A percentile compares a stretch with the other conserved stretches of the same genome.
phyloP scores from a whole-genome alignment of 805 yeast genomes.

The Kuraishia piskuri region DNA sequence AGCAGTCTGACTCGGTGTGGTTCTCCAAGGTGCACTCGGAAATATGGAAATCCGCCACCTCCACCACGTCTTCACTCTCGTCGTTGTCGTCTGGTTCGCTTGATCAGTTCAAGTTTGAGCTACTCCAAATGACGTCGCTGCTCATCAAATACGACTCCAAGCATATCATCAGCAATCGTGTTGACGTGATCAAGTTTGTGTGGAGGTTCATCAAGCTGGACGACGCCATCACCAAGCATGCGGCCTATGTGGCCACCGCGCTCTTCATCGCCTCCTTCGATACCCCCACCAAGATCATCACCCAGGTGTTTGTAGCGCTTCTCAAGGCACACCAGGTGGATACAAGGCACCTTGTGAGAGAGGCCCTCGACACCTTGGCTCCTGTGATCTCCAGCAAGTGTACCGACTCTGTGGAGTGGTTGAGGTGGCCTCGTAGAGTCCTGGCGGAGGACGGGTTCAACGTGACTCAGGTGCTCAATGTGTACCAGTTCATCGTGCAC shows the following conservation, averaged over 20 bases:
- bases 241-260: slow-evolving; percentile 85
- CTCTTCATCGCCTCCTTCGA: slow-evolving; percentile 82
- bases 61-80: neutral
- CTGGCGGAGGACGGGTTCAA: slow-evolving; percentile 84
- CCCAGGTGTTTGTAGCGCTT: slow-evolving; percentile 87
- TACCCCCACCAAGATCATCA: slow-evolving; percentile 80
- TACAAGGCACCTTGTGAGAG: slow-evolving; percentile 72
- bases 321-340: slow-evolving; percentile 80
- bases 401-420: slow-evolving; percentile 55
- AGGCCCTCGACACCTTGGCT: slow-evolving; percentile 81
- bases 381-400: slow-evolving; percentile 74
- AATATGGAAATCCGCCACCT: neutral
- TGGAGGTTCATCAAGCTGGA: slow-evolving; percentile 91
- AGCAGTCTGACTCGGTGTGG: neutral
- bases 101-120: slow-evolving; percentile 68
- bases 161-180: slow-evolving; percentile 50
- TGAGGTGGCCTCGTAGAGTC: slow-evolving; percentile 91
- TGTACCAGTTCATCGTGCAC: slow-evolving; percentile 81
- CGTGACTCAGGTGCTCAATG: slow-evolving; percentile 76
- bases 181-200: slow-evolving; percentile 84
- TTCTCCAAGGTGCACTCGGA: neutral
- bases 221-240: slow-evolving; percentile 82
- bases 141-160: slow-evolving; percentile 62
- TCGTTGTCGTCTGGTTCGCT: slow-evolving; percentile 47
- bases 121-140: slow-evolving; percentile 74